These are phyloP conservation scores for Onygenales sp. DNA, from an alignment of 2,329 filamentous ascomycete species.

Conservation along the genomic window DNA sequence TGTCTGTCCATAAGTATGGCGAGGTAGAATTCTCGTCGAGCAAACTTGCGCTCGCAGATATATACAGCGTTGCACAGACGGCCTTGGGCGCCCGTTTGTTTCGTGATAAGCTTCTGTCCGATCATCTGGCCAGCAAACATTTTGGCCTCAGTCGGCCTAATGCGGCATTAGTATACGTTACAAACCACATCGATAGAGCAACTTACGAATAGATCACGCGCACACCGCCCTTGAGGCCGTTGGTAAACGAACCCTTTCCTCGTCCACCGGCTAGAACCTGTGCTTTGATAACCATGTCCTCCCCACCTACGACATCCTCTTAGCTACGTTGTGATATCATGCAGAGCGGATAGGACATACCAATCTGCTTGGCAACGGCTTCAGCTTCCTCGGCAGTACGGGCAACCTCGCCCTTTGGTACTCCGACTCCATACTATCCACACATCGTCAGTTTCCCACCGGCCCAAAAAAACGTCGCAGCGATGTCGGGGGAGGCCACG, in stretches of 20 bases:
- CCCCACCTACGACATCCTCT: conserved; percentile 45
- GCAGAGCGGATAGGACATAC: conserved; percentile 35
- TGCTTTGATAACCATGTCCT: conserved; percentile 99
- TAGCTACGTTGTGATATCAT: conserved; percentile 11
- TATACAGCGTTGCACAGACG: conserved; percentile 96
- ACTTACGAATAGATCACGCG: conserved; percentile 90
- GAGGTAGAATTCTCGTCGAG: conserved; percentile 96
- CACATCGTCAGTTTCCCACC: neutral
- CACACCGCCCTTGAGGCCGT: conserved; percentile 97
- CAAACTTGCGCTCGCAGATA: conserved; percentile 99
- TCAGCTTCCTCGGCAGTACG: conserved; percentile 79
- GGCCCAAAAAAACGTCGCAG: conserved; percentile 1
- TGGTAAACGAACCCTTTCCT: conserved; percentile 96
- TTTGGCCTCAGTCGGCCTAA: conserved; percentile 73
- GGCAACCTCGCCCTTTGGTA: conserved; percentile 83
- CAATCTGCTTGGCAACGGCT: conserved; percentile 79
- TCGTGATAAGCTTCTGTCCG: conserved; percentile 98
- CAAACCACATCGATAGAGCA: neutral
- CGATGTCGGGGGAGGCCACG: conserved; percentile 12
- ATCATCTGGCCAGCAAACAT: conserved; percentile 99
- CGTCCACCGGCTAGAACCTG: conserved; percentile 96
- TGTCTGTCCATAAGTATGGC: conserved; percentile 96
- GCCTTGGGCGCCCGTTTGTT: conserved; percentile 91
- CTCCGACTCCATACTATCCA: conserved; percentile 81
- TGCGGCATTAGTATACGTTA: neutral